Conservation (phyloP, 495 filamentous ascomycete genomes). For the Cenococcum geophilum region DNA sequence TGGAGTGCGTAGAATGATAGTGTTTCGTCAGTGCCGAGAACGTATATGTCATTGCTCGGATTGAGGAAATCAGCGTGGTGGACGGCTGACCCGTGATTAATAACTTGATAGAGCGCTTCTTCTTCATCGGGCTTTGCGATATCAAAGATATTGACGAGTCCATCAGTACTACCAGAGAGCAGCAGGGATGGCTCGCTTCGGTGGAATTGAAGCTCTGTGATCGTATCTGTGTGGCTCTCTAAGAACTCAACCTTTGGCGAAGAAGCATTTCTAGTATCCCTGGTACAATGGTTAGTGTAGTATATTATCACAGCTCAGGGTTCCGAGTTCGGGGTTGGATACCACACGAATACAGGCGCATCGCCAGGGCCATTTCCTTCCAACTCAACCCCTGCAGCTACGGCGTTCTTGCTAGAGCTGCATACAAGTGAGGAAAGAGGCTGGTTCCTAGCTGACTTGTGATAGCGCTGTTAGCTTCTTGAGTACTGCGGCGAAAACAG, state of each 20-base stretch:
- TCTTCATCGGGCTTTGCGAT: constrained; percentile 59
- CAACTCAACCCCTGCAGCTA: constrained; percentile 77
- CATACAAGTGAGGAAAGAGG: constrained; percentile 66
- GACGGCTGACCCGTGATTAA: constrained; percentile 79
- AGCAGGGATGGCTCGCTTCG: constrained; percentile 56
- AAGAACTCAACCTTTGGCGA: constrained; percentile 57
- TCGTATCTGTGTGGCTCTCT: constrained; percentile 87
- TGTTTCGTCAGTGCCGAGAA: constrained; percentile 62
- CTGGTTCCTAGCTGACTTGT: constrained; percentile 35
- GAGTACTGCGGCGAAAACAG: constrained; percentile 6
- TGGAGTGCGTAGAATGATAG: constrained; percentile 71
- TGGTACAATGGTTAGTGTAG: constrained; percentile 38
- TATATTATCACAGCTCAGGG: no score
- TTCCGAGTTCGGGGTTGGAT: constrained; percentile 1
- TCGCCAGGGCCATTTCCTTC: constrained; percentile 52
- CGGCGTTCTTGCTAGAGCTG: constrained; percentile 48
- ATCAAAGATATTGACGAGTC: constrained; percentile 80
- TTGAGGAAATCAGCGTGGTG: constrained; percentile 75
- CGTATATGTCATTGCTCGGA: constrained; percentile 44
- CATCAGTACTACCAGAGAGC: constrained; percentile 87
- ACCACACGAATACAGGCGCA: constrained; percentile 73
- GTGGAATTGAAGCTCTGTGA: constrained; percentile 71
- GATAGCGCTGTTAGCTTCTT: constrained; percentile 1
- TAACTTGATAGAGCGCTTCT: constrained; percentile 74
- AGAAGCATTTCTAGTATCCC: constrained; percentile 60